phyloP scores from a whole-genome alignment of 768 basidiomycete species.

The Tubosaeta brunneosetosa region DNA sequence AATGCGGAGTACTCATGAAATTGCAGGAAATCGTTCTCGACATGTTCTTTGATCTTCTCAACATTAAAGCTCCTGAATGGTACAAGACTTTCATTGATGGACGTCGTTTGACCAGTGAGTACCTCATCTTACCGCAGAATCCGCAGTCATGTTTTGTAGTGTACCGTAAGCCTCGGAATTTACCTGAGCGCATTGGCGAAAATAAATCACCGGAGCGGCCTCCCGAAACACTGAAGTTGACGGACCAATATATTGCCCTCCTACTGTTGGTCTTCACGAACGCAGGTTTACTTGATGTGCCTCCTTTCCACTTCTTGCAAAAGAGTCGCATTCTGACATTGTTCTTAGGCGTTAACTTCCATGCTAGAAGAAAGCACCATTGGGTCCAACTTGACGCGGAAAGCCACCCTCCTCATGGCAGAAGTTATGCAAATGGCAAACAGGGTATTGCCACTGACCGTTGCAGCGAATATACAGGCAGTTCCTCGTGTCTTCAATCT shows the following conservation, averaged over 20 bases:
- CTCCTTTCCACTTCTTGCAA: constrained; percentile 17
- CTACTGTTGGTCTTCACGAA: constrained; percentile 80
- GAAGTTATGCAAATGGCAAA: constrained; percentile 89
- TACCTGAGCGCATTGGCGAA: constrained; percentile 25
- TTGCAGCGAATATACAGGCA: constrained; percentile 84
- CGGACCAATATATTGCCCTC: constrained; percentile 90
- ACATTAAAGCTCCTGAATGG: constrained; percentile 91
- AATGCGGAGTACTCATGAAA: constrained; percentile 9
- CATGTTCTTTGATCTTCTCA: constrained; percentile 89
- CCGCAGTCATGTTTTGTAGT: constrained; percentile 36
- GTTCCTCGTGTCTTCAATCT: constrained; percentile 81
- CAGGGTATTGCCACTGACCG: constrained; percentile 71
- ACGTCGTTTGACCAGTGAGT: constrained; percentile 77
- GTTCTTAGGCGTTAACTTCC: constrained; percentile 65
- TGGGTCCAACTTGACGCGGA: constrained; percentile 72
- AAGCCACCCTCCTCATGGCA: constrained; percentile 87
- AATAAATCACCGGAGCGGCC: constrained; percentile 44
- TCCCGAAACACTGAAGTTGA: constrained; percentile 64
- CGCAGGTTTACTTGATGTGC: constrained; percentile 83
- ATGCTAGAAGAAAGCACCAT: constrained; percentile 80
- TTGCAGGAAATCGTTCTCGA: constrained; percentile 86
- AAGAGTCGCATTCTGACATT: constrained; percentile 4
- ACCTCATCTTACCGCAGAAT: neutral
- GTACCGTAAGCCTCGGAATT: constrained; percentile 56
- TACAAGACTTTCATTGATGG: constrained; percentile 90